Evolutionary conservation across 2,329 filamentous ascomycete genomes (phyloP), one percentile per base, ranked within the genome.

Genomic region (Pestalotiopsis sp.): DNA sequence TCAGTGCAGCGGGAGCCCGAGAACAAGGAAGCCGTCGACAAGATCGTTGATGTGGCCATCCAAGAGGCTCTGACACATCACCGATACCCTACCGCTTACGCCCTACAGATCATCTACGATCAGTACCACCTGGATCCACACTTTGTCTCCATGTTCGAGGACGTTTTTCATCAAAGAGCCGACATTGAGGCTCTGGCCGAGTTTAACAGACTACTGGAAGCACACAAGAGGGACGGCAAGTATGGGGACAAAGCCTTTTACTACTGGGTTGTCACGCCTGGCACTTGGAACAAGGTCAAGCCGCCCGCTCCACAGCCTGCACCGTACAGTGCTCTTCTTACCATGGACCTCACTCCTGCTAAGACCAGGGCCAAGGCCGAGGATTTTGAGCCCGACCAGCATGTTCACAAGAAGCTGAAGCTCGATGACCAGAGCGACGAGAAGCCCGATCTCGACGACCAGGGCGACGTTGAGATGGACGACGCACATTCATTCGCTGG

Each of bases 71-170:
- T 91, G 63, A 80, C 82, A 69, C 83, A 87, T 74, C 82, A 83
- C 70, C 86, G 87, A 69, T 90, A 88, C 75, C 87, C 88, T 66
- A 91, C 88, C 9, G 89, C 89, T 2, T 91, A 85, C 81, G 88
- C 89, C 57, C 81, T 91, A 69, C 83, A 88, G 66, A 85, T 83
- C 14, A 81, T 90, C 69, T 91, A 89, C 77, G 87, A 91, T 71
- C 87, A 90, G 74, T 84, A 86, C 69, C 82, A 82, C 59, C 77
- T 80, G 52, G 83, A 90, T 71, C 78, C 82, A 17, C 79, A 80
- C 45, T 88, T 90, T 73, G 80, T 90, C 68, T 79, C 82, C 70
- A 85, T 90, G 82, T 79, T 91, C 60, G 86, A 88, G 77, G 84
- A 86, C 69, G 82, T 91, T 59, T 90, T 86, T 76, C 81, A 82